Base-by-base conservation (phyloP, 208 protist genomes). In the Trypanosoma platydactyli region DNA sequence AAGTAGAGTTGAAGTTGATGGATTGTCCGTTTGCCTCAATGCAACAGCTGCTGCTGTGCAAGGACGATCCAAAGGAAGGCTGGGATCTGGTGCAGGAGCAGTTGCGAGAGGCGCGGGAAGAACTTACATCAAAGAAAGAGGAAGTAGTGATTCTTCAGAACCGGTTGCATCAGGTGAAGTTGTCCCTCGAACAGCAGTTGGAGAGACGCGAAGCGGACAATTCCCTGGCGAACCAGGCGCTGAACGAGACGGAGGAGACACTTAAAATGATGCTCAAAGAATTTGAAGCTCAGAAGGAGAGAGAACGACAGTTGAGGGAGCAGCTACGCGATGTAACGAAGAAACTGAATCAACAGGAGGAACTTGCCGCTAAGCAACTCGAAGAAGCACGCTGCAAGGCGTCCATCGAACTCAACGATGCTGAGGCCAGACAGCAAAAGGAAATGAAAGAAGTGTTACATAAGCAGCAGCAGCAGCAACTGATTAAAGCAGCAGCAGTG, bases 191-290 rank as follows among this genome's bases (percentile, higher is more conserved):
- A 41, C 73, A 80, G 18, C 76, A 77, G 40, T 55, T 82, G 49
- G 30, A 49, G 7, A 65, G 83, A 13, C 73, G 71, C 15, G 71
- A 71, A 25, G 50, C 53, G 4, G 38, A 76, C 3, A 73, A 88
- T 62, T 56, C 46, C 25, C 71, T 83, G 20, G 69, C 86, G 15
- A 77, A 80, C 9, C 45, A 30, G 0, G 80, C 75, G 7, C 68
- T 94, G 33, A 71, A 80, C 22, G 88, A 89, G 20, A 87, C 88
- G 7, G 84, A 86, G 42, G 22, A 35, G 18, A 91, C 84, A 18
- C 68, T 93, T 35, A 71, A 76, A 38, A 77, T 74, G 5, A 59
- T 88, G 18, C 84, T 89, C 64, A 64, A 38, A 15, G 81, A 83
- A 12, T 58, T 91, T 30, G 71, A 90, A 41, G 16, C 18, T 11